Evolutionary conservation across 2,329 filamentous ascomycete species (phyloP), one percentile per base, ranked within the genome.

Genomic region (Trichoderma arundinaceum): DNA sequence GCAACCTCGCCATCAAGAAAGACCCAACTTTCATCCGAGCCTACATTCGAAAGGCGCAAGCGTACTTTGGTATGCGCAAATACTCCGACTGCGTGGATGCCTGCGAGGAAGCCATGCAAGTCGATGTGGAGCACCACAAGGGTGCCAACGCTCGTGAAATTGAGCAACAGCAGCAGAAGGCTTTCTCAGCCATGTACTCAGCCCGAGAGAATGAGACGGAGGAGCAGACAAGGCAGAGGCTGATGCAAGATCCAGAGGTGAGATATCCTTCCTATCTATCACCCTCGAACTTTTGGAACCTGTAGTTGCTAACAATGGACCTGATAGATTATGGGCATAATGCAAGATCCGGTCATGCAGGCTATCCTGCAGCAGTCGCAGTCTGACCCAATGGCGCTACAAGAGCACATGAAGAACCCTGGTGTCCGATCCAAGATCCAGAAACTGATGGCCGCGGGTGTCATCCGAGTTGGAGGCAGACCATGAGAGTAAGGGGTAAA

Each of bases 331-430:
- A 92, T 96, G 86, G 80, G 83, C 69, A 94, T 97, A 75, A 91
- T 98, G 80, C 90, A 94, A 78, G 95, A 99, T 75, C 95, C 95
- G 15, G 90, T 99, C 75, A 98, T 99, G 94, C 93, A 99, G 81
- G 91, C 90, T 71, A 97, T 97, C 71, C 87, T 98, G 65, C 94
- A 98, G 78, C 95, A 99, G 81, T 95, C 95, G 52, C 96, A 98
- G 84, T 88, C 88, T 64, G 92, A 99, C 74, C 95, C 95, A 17
- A 90, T 90, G 56, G 95, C 95, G 52, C 86, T 99, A 69, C 90
- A 96, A 77, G 94, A 99, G 78, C 96, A 99, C 80, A 97, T 99
- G 92, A 92, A 89, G 83, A 99, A 98, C 82, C 87, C 92, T 0
- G 86, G 84, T 66, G 91, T 99, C 71, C 86, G 89, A 67, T 86